phyloP scores from a whole-genome alignment of 768 basidiomycete genomes.

The Tulasnella sp. region DNA sequence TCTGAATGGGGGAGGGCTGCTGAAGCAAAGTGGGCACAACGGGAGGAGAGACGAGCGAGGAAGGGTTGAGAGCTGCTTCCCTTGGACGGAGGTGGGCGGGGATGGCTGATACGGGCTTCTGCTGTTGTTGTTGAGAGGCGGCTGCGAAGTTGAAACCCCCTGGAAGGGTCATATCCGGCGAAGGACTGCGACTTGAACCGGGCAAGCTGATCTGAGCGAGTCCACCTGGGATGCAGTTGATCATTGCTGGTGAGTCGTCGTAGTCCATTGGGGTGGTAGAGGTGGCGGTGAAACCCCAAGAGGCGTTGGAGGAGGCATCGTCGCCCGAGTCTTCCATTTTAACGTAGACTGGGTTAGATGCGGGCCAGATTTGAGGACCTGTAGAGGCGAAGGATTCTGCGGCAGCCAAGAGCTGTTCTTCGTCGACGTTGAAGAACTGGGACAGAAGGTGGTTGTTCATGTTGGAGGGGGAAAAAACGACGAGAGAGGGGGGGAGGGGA shows the following conservation, averaged over 20 bases:
- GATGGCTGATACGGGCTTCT: neutral
- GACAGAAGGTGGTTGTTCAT: constrained; percentile 9
- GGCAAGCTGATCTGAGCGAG: constrained; percentile 22
- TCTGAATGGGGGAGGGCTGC: neutral
- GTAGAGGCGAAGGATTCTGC: neutral
- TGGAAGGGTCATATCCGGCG: constrained; percentile 24
- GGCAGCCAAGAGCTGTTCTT: neutral
- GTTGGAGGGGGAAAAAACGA: neutral
- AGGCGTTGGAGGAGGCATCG: constrained; percentile 28
- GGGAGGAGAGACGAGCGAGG: constrained; percentile 16
- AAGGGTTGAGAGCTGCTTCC: constrained; percentile 25
- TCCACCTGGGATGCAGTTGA: constrained; percentile 27
- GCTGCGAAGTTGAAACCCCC: constrained; percentile 22
- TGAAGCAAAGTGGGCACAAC: neutral
- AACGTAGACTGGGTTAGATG: constrained; percentile 1
- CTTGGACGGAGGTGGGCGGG: constrained; percentile 12
- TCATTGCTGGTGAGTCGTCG: constrained; percentile 30
- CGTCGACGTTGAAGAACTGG: constrained; percentile 16
- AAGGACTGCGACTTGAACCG: constrained; percentile 14
- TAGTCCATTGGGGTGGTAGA: constrained; percentile 48
- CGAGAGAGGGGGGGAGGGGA: neutral
- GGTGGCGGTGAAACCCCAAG: constrained; percentile 58
- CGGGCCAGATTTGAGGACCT: neutral
- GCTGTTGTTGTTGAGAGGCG: constrained; percentile 24
- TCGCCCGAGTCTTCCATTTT: constrained; percentile 1